A percentile compares a stretch with the other conserved stretches of the same genome.
These are phyloP conservation scores for Cyberlindnera sargentensis DNA, from an alignment of 805 yeast species.

Conservation along the genomic window DNA sequence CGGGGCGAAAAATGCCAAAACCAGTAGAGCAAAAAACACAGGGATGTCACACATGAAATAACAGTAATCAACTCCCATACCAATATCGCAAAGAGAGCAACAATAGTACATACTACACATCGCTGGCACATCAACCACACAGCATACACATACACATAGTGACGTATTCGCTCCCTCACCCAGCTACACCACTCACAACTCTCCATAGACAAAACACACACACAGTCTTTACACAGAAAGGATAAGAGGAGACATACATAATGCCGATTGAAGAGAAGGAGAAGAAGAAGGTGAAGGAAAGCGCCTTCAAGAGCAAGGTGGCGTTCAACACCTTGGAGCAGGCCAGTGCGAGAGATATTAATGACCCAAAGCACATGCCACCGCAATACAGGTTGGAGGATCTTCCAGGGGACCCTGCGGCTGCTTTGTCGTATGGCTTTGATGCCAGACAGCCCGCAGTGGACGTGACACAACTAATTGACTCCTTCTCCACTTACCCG, in stretches of 20 bases:
- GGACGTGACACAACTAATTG: constrained; percentile 15
- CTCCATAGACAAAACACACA: too few relatives aligned
- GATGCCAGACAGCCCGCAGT: constrained; percentile 7
- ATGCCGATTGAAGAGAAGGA: not conserved
- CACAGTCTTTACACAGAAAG: not conserved
- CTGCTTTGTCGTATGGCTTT: constrained; percentile 16
- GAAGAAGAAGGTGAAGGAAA: not conserved
- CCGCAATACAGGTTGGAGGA: constrained; percentile 14
- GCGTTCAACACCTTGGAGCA: constrained; percentile 22
- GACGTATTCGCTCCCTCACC: too few relatives aligned
- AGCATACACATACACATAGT: too few relatives aligned
- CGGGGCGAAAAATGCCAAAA: too few relatives aligned
- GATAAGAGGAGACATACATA: not conserved
- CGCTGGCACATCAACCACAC: too few relatives aligned
- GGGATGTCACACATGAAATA: too few relatives aligned
- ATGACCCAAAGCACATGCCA: constrained; percentile 21
- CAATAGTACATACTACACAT: too few relatives aligned
- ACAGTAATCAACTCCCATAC: too few relatives aligned
- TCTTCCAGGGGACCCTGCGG: constrained; percentile 7
- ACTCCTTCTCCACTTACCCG: constrained; percentile 5
- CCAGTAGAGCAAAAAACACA: too few relatives aligned
- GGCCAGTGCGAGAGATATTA: constrained; percentile 10
- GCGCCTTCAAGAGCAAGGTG: constrained; percentile 16
- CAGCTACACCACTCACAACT: too few relatives aligned
- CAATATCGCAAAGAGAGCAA: too few relatives aligned